Conservation (phyloP, 139 green algal species). For the Gonium pectorale region DNA sequence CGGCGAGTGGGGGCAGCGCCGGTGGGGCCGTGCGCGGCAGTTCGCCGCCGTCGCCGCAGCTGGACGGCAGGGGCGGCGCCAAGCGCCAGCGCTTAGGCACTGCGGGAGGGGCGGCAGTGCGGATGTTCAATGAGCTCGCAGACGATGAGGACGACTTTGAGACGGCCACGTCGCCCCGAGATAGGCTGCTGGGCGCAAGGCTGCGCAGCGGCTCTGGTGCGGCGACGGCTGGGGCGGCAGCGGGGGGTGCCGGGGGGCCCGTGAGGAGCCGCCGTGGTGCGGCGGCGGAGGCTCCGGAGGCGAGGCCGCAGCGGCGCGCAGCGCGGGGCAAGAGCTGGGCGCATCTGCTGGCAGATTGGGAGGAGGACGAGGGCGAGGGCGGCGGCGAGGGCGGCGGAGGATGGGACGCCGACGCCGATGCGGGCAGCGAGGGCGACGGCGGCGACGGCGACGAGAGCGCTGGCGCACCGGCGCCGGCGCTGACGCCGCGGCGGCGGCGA, state of each 20-base stretch:
- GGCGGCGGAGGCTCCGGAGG: neutral
- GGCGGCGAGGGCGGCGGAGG: neutral
- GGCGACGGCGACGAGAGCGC: neutral
- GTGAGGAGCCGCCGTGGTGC: neutral
- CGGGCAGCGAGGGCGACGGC: neutral
- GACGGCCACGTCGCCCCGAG: conserved; percentile 1
- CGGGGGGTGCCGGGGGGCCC: neutral
- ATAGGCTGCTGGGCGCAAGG: neutral
- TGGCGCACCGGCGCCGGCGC: too few species aligned
- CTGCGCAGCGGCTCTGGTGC: neutral
- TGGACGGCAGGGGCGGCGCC: conserved; percentile 14
- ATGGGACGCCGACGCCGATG: too few species aligned
- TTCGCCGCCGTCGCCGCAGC: conserved; percentile 2
- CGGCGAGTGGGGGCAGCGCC: neutral
- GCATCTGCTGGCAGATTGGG: conserved; percentile 6
- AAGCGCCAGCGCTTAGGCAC: neutral
- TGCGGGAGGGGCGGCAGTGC: neutral
- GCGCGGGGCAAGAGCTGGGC: neutral
- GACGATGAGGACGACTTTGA: conserved; percentile 6
- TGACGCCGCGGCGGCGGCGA: too few species aligned
- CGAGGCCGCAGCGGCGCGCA: conserved; percentile 10
- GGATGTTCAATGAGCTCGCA: conserved; percentile 14
- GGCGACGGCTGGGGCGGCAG: neutral
- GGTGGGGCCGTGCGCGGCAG: neutral
- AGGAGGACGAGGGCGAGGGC: neutral